A percentile compares a stretch with the other conserved stretches of the same genome.
Conservation (phyloP, 1,284 basidiomycete genomes). For the Pascua sp. region DNA sequence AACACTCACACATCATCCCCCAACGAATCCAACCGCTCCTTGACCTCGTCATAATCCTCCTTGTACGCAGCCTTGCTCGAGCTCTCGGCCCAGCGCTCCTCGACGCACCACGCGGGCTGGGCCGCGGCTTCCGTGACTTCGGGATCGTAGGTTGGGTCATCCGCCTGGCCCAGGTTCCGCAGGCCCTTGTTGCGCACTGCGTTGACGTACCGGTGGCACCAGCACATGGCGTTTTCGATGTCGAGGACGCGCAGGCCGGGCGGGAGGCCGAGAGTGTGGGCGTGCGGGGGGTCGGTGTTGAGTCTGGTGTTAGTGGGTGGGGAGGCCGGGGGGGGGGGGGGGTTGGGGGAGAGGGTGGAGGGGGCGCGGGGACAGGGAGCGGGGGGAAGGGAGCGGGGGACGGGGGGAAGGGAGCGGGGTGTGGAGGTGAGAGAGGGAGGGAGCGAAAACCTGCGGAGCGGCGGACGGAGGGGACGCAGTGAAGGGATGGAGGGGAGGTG, state of each 20-base stretch:
- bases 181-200: conserved; percentile 9
- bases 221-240: conserved; percentile 36
- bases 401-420: no score
- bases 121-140: conserved; percentile 3
- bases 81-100: conserved; percentile 12
- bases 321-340: no score
- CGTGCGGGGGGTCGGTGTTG: conserved; percentile 28
- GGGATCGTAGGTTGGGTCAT: conserved; percentile 13
- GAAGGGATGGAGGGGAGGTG: no score
- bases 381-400: no score
- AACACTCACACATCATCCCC: no score
- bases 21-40: conserved; percentile 2
- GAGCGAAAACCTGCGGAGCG: no score
- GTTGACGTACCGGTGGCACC: conserved; percentile 32
- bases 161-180: conserved; percentile 11
- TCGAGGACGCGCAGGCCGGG: conserved; percentile 35
- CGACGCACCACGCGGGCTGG: conserved; percentile 28
- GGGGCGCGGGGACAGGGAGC: no score
- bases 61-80: conserved; percentile 15
- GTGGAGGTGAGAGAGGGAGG: no score
- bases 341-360: no score
- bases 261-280: conserved; percentile 18
- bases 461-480: no score
- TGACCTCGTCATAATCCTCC: conserved; percentile 8
- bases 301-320: neutral